Conservation (phyloP, 169 alveolate species). For the Eimeria brunetti region DNA sequence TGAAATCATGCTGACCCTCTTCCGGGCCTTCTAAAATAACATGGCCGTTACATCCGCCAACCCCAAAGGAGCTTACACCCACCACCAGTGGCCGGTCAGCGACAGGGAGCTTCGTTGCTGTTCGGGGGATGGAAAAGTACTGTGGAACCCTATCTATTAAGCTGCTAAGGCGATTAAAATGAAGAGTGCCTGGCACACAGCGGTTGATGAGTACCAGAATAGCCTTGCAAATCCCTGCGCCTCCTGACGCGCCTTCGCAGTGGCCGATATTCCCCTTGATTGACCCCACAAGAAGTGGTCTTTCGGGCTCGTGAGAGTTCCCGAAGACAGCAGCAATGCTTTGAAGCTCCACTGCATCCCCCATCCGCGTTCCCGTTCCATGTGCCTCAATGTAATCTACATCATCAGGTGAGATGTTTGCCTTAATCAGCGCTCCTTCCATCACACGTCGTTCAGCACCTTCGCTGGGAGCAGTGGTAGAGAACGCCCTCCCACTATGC, state of each 20-base stretch:
- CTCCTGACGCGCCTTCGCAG: slow-evolving; percentile 87
- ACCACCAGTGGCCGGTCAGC: slow-evolving; percentile 63
- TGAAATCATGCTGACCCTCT: slow-evolving; percentile 25
- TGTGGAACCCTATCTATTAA: slow-evolving; percentile 85
- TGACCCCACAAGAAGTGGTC: slow-evolving; percentile 85
- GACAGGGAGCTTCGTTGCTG: neutral
- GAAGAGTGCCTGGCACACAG: slow-evolving; percentile 87
- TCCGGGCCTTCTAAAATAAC: slow-evolving; percentile 76
- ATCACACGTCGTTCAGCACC: slow-evolving; percentile 84
- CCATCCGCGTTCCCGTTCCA: slow-evolving; percentile 88
- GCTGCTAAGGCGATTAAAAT: slow-evolving; percentile 85
- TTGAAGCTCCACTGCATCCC: slow-evolving; percentile 87
- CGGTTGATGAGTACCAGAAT: slow-evolving; percentile 83
- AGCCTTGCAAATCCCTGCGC: slow-evolving; percentile 85
- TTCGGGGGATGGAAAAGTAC: slow-evolving; percentile 80
- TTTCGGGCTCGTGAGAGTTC: slow-evolving; percentile 76
- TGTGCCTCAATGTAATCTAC: slow-evolving; percentile 85
- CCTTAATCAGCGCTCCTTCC: slow-evolving; percentile 79
- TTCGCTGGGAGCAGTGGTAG: slow-evolving; percentile 86
- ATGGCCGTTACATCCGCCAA: slow-evolving; percentile 88
- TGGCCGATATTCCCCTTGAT: slow-evolving; percentile 87
- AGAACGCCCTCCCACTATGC: slow-evolving; percentile 84
- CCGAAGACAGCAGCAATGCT: slow-evolving; percentile 85
- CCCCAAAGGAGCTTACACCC: slow-evolving; percentile 85
- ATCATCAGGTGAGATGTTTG: slow-evolving; percentile 77